Base-by-base conservation (phyloP, 345 rosid genomes). In the Brassica carinata region DNA sequence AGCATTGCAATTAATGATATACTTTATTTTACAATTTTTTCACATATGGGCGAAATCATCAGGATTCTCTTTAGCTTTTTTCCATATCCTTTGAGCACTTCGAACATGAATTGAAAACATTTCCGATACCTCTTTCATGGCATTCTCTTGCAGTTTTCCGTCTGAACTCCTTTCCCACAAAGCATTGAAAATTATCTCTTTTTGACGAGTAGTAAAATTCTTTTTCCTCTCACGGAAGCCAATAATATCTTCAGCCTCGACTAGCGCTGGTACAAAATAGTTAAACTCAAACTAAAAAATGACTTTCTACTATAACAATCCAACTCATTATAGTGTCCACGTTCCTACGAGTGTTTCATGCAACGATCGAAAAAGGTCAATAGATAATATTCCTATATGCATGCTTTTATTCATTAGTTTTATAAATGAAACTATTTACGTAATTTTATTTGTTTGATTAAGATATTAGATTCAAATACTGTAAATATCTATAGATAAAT, bases 31-130 rank as follows among this genome's bases (percentile, higher is more conserved):
- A 27, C 64, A 11, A 3, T 9, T 11, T 43, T 23, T 8, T 1
- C 48, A 31, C 8, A 57, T 3, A 71, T 57, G 17, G 15, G 1
- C 5, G 40, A 6, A 36, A 1, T 36, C 1, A 48, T 2, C 6
- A 48, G 55, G 55, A 48, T 48, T 13, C 55, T 13, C 30, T 71
- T 57, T 71, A 9, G 11, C 51, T 5, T 1, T 0, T 33, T 71
- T 58, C 75, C 65, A 71, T 57, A 71, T 57, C 31, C 30, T 31
- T 57, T 71, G 75, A 17, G 4, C 51, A 2, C 51, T 57, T 34
- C 75, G 17, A 18, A 71, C 1, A 57, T 71, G 17, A 31, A 57
- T 5, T 9, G n/a, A 33, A 18, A 57, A 19, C 8, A 57, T 10
- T 0, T 31, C 11, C 0, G 65, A 5, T 6, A 71, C 51, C 18